Base-by-base conservation (phyloP, 83 land plant species). In the Larix sibirica region DNA sequence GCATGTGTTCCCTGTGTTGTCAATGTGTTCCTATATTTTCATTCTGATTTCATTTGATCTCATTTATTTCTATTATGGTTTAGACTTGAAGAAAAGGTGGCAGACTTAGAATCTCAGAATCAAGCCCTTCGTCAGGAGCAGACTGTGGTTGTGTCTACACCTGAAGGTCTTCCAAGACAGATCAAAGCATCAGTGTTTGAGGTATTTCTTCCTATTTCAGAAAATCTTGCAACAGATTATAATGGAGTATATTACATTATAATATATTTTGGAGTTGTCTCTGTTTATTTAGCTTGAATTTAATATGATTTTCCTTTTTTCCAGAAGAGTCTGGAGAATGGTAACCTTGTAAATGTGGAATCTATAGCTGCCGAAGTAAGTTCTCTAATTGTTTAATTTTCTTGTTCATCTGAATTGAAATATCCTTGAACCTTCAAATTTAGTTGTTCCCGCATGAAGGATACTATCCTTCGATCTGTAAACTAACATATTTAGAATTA, bases 41-140 rank as follows among this genome's bases (percentile, higher is more conserved):
- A 42, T 66, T 80, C 5, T 40, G 21, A 12, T 40, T 44, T 79
- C 38, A 71, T 64, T 23, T 67, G 0, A 36, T 80, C 21, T 68
- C 17, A 24, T 64, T 64, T 64, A n/a, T 40, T 76, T 64, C 44
- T 42, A 38, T 47, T 31, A 28, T 38, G 70, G 20, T 50, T 36
- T 83, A 96, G 98, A 71, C 91, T 94, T 69, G 90, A 93, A 80
- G 90, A 86, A 33, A 94, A 93, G 84, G 87, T 94, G 47, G 82
- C 88, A 68, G 83, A 86, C 54, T 84, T 96, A 87, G 97, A 94
- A 76, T 87, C 92, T 54, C 97, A 96, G 79, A 96, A 96, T 87
- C 86, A 93, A 85, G 83, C 89, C 20, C 98, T 96, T 33, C 92
- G 87, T 28, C 63, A 78, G 24, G 85, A 79, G 74, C 91, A 87